phyloP scores from a whole-genome alignment of 208 protist species.

The Entamoeba histolytica region DNA sequence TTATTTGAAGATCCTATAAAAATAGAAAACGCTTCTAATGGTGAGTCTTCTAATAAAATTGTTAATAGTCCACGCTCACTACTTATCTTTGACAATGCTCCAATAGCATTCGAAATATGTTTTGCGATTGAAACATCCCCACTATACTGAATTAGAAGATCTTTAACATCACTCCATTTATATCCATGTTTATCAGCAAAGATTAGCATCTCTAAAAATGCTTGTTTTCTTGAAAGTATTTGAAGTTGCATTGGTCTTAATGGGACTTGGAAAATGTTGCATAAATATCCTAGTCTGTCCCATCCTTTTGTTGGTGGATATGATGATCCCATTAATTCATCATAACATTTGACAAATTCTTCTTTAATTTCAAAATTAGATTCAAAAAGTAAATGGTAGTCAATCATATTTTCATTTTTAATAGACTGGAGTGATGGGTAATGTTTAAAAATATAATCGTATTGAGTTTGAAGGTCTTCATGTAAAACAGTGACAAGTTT shows the following conservation, averaged over 20 bases:
- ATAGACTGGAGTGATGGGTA: neutral
- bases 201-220: neutral
- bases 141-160: neutral
- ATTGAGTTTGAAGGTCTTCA: neutral
- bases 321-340: neutral
- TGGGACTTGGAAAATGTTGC: neutral
- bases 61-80: neutral
- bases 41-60: neutral
- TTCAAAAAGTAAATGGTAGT: neutral
- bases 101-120: neutral
- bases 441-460: neutral
- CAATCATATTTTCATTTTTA: neutral
- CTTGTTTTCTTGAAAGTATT: neutral
- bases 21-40: neutral
- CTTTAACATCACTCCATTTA: neutral
- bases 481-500: neutral
- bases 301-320: neutral
- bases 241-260: neutral
- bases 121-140: neutral
- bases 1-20: neutral
- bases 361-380: neutral
- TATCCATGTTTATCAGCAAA: neutral
- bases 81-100: neutral
- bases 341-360: neutral
- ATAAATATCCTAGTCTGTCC: neutral